phyloP scores from a whole-genome alignment of 2,329 filamentous ascomycete species.

The Aureobasidium sp. region DNA sequence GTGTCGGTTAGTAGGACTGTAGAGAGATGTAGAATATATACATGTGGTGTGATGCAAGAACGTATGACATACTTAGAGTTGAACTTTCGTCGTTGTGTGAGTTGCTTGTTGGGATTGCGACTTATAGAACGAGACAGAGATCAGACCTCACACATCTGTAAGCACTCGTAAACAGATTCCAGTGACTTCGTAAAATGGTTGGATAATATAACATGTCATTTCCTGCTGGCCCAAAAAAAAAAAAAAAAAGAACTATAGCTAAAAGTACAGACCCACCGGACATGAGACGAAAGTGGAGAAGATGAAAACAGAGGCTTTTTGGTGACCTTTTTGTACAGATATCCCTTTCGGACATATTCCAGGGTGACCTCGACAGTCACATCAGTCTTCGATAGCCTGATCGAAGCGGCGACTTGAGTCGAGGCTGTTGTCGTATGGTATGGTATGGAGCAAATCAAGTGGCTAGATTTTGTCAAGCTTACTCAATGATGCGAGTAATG shows the following conservation, averaged over 20 bases:
- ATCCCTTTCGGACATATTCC: constrained; percentile 3
- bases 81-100: background rate
- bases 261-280: constrained; percentile 20
- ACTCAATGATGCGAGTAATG: constrained; percentile 43
- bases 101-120: background rate
- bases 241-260: constrained; percentile 19
- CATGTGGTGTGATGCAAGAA: background rate
- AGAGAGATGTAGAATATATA: background rate
- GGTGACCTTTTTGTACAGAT: constrained; percentile 20
- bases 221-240: constrained; percentile 15
- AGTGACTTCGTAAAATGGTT: background rate
- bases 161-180: background rate
- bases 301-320: constrained; percentile 20
- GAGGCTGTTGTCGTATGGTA: constrained; percentile 4
- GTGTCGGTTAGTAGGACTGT: background rate
- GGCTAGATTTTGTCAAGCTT: constrained; percentile 23
- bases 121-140: too few species aligned
- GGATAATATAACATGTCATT: constrained; percentile 19
- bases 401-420: constrained; percentile 18
- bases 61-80: background rate
- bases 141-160: background rate
- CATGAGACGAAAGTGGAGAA: constrained; percentile 18
- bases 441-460: background rate
- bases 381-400: constrained; percentile 6
- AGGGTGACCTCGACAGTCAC: background rate